Base-by-base conservation (phyloP, 2,329 filamentous ascomycete genomes). In the Neoarthrinium moseri region DNA sequence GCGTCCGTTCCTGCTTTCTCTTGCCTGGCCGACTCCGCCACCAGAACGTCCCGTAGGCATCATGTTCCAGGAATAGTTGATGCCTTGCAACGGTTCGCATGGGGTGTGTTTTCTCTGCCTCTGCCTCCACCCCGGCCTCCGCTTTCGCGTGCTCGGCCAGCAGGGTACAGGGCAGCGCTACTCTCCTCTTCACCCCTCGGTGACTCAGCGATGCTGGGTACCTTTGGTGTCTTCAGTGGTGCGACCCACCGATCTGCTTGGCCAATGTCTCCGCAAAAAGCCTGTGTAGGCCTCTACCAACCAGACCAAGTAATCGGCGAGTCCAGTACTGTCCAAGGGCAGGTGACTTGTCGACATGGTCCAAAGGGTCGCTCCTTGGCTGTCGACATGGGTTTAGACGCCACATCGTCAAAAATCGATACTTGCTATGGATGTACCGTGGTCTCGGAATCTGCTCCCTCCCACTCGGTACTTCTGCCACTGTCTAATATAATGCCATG, bases 321-420 rank as follows among this genome's bases (percentile, higher is more conserved):
- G 54, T 56, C 60, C 61, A 58, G 60, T 54, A 50, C 51, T 47
- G 55, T 51, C 54, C 49, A 56, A 52, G 46, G 27, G 38, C 52
- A 44, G 44, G 47, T 39, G 46, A 50, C 43, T 33, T 46, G 40
- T 39, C 43, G 46, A 38, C 30, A 37, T 45, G 45, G 43, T 48
- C 50, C 50, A 53, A 47, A 51, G 51, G 55, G 57, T 56, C 54
- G 55, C 58, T 55, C 58, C 57, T 53, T 55, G 57, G 56, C 53
- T 51, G 50, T 52, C 47, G 58, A 57, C 64, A 61, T 58, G 54
- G 61, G 54, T 53, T 40, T 44, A 56, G 55, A 62, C 64, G 66
- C 65, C 65, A 67, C 63, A 58, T 51, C 49, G 37, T 38, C 46
- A 53, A 53, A 56, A 51, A 49, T 50, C 44, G 47, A 48, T 51